Percentiles rank a stretch among this genome's conserved stretches.
These are phyloP conservation scores for Euphrasia arctica DNA, from an alignment of 305 asterid species.

Conservation along the genomic window DNA sequence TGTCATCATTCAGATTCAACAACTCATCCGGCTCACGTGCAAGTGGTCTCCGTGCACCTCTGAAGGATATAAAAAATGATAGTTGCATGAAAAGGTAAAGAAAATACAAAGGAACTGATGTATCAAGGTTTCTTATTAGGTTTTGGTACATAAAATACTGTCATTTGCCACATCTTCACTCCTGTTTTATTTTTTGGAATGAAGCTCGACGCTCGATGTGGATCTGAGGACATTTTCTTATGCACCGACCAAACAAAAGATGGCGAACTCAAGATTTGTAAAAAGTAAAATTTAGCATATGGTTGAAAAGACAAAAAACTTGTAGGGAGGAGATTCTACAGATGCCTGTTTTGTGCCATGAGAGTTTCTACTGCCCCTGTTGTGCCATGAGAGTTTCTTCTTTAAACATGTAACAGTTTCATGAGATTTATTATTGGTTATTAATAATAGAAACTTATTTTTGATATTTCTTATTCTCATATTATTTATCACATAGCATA, in stretches of 20 bases:
- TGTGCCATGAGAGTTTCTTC: too few species aligned
- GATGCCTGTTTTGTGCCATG: too few species aligned
- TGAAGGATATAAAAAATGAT: constrained; percentile 65
- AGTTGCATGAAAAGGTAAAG: constrained; percentile 51
- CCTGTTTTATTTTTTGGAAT: constrained; percentile 1
- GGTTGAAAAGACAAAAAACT: too few species aligned
- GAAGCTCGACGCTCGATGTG: constrained; percentile 33
- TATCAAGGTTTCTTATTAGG: background rate
- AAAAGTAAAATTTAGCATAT: constrained; percentile 26
- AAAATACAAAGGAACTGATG: background rate
- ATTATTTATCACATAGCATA: too few species aligned
- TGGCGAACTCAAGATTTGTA: constrained; percentile 25
- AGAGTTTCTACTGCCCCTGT: too few species aligned
- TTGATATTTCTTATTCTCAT: too few species aligned
- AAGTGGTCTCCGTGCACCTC: constrained; percentile 93
- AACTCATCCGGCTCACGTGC: constrained; percentile 76
- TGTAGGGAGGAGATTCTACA: too few species aligned
- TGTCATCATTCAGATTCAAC: constrained; percentile 77
- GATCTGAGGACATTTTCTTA: constrained; percentile 41
- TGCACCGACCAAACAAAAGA: constrained; percentile 30
- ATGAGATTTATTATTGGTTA: too few species aligned
- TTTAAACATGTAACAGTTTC: too few species aligned
- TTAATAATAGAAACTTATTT: too few species aligned
- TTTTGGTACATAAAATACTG: background rate
- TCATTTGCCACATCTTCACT: constrained; percentile 2